Evolutionary conservation across 2,329 filamentous ascomycete genomes (phyloP).

Genomic region (Penicillium decumbens): DNA sequence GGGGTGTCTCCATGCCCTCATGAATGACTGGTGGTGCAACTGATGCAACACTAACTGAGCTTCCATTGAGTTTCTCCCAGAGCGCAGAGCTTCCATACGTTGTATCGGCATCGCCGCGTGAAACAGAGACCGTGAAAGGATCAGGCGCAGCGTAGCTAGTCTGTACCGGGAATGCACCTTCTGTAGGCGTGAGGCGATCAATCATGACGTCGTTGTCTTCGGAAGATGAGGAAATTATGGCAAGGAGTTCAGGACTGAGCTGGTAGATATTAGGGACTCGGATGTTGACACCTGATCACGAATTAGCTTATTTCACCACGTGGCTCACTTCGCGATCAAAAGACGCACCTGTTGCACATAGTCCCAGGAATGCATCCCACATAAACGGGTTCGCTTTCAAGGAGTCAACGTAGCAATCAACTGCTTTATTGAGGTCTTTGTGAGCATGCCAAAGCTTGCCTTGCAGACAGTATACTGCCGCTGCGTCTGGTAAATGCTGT

Average conservation of each 20-base stretch:
- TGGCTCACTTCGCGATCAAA: background rate
- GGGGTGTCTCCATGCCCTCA: constrained; percentile 62
- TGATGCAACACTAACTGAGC: constrained; percentile 41
- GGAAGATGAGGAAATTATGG: constrained; percentile 41
- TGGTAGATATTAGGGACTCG: constrained; percentile 84
- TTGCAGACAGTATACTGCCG: constrained; percentile 75
- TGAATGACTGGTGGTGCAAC: constrained; percentile 33
- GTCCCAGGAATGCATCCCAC: constrained; percentile 90
- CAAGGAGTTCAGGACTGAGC: constrained; percentile 60
- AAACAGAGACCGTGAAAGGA: constrained; percentile 39
- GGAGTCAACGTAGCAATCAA: constrained; percentile 80
- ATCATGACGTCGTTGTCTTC: constrained; percentile 28
- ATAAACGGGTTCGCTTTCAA: constrained; percentile 90
- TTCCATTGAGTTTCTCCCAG: constrained; percentile 48
- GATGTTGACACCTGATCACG: constrained; percentile 72
- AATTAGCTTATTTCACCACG: constrained; percentile 24
- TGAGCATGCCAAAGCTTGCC: constrained; percentile 83
- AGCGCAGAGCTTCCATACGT: constrained; percentile 43
- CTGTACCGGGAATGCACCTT: constrained; percentile 36
- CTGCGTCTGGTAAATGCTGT: constrained; percentile 72
- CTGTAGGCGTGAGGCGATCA: constrained; percentile 33
- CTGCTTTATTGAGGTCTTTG: constrained; percentile 74
- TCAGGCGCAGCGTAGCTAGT: constrained; percentile 37
- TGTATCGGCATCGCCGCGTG: constrained; percentile 32
- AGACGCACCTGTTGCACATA: constrained; percentile 68